These are phyloP conservation scores for Thalassiosira sp. DNA, from an alignment of 352 stramenopile species.

Conservation along the genomic window DNA sequence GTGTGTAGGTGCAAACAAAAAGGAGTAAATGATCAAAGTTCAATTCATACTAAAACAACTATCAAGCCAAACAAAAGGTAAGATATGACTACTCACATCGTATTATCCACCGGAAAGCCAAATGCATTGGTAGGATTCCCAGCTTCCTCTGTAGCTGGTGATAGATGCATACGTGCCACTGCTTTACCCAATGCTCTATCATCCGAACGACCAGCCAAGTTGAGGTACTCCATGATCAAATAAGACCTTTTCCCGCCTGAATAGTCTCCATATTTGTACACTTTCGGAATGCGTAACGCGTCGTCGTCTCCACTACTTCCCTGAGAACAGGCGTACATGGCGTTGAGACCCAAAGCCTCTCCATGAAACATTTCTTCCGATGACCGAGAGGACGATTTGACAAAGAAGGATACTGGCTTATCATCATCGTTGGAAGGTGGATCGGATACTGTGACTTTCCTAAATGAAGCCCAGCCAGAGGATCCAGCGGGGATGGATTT, in stretches of 20 bases:
- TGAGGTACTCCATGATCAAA: slow-evolving; percentile 60
- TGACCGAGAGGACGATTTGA: slow-evolving; percentile 45
- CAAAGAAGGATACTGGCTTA: slow-evolving; percentile 48
- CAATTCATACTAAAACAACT: neutral
- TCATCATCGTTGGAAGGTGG: slow-evolving; percentile 19
- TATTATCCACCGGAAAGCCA: slow-evolving; percentile 87
- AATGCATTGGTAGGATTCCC: slow-evolving; percentile 62
- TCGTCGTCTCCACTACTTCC: neutral
- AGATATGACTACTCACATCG: slow-evolving; percentile 73
- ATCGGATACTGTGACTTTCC: slow-evolving; percentile 46
- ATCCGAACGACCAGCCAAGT: slow-evolving; percentile 42
- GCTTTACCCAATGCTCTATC: slow-evolving; percentile 41
- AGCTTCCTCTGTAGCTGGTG: slow-evolving; percentile 32
- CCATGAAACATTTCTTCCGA: slow-evolving; percentile 54
- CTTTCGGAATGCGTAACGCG: slow-evolving; percentile 49
- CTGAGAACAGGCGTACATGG: slow-evolving; percentile 51
- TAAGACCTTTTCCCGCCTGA: slow-evolving; percentile 34
- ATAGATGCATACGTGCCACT: slow-evolving; percentile 55
- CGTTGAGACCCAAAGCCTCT: slow-evolving; percentile 48
- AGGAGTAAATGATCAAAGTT: no score
- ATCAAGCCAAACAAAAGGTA: neutral
- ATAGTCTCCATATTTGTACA: slow-evolving; percentile 56
- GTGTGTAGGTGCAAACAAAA: neutral
- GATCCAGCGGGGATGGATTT: slow-evolving; percentile 34
- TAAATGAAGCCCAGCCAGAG: slow-evolving; percentile 58